phyloP scores from a whole-genome alignment of 2,329 filamentous ascomycete species.

The Ophiocordyceps camponoti-leonardi region DNA sequence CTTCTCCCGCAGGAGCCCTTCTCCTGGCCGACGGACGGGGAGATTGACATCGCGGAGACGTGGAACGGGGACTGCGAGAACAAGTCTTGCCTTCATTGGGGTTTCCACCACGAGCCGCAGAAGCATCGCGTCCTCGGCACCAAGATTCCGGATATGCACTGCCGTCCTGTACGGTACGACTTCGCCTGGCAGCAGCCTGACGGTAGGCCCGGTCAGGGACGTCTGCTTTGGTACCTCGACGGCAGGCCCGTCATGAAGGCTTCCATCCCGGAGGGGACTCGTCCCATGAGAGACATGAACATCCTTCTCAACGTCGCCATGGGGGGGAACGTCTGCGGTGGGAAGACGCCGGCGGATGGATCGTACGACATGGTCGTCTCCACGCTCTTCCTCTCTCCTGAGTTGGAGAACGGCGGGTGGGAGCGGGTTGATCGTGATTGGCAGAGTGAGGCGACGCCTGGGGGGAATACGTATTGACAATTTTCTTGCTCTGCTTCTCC shows the following conservation, averaged over 20 bases:
- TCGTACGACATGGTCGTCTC: conserved; percentile 39
- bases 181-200: conserved; percentile 36
- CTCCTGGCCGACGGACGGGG: conserved; percentile 39
- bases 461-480: conserved; percentile 15
- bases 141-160: conserved; percentile 27
- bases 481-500: background rate
- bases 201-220: conserved; percentile 22
- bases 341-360: conserved; percentile 31
- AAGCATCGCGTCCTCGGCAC: conserved; percentile 40
- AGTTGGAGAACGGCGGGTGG: conserved; percentile 35
- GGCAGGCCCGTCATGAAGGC: conserved; percentile 39
- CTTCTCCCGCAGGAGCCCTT: conserved; percentile 40
- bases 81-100: conserved; percentile 42
- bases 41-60: conserved; percentile 43
- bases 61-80: conserved; percentile 41
- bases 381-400: conserved; percentile 31
- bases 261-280: conserved; percentile 30
- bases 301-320: conserved; percentile 44
- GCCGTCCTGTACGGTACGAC: conserved; percentile 30
- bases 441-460: conserved; percentile 10
- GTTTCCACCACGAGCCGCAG: conserved; percentile 32
- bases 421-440: conserved; percentile 33
- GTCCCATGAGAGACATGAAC: conserved; percentile 36
- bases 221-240: conserved; percentile 42
- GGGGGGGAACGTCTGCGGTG: conserved; percentile 40